Percentiles rank a stretch among this genome's conserved stretches.
Evolutionary conservation across 2,329 filamentous ascomycete species (phyloP).

Genomic region (Blastomyces parvus): DNA sequence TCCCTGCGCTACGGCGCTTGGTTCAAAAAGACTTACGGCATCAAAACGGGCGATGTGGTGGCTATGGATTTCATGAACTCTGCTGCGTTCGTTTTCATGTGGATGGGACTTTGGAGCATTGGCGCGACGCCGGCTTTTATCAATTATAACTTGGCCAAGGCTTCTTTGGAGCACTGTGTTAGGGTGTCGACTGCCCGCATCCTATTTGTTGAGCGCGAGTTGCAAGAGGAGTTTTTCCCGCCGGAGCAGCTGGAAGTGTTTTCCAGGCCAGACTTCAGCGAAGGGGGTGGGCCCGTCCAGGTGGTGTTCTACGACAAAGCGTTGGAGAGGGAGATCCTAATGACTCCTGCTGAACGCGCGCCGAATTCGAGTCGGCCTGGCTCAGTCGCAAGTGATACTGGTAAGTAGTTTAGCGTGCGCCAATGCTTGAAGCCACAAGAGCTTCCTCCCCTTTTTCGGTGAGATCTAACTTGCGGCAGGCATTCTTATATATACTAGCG

Average conservation of each 20-base stretch:
- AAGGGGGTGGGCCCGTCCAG: slow-evolving; percentile 40
- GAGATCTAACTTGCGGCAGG: neutral
- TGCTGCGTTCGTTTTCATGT: slow-evolving; percentile 64
- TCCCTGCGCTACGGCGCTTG: slow-evolving; percentile 65
- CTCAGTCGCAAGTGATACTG: slow-evolving; percentile 48
- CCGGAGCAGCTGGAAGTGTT: slow-evolving; percentile 36
- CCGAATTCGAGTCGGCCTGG: slow-evolving; percentile 50
- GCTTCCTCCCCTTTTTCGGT: neutral
- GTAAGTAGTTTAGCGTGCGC: slow-evolving; percentile 19
- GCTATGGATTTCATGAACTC: slow-evolving; percentile 75
- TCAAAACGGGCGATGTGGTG: slow-evolving; percentile 65
- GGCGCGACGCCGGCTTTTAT: slow-evolving; percentile 77
- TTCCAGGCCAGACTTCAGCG: slow-evolving; percentile 29
- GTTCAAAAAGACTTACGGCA: slow-evolving; percentile 54
- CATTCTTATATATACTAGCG: slow-evolving; percentile 73
- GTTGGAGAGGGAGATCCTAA: slow-evolving; percentile 46
- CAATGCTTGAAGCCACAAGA: neutral
- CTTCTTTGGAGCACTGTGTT: slow-evolving; percentile 65
- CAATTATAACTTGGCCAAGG: slow-evolving; percentile 72
- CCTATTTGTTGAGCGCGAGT: slow-evolving; percentile 60
- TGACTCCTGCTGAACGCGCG: slow-evolving; percentile 46
- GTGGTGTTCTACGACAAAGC: slow-evolving; percentile 55
- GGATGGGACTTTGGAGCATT: slow-evolving; percentile 71
- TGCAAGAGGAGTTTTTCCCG: slow-evolving; percentile 44
- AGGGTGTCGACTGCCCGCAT: slow-evolving; percentile 56